These are phyloP conservation scores for Mycosarcoma maydis DNA, from an alignment of 1,284 basidiomycete genomes.

Conservation along the genomic window DNA sequence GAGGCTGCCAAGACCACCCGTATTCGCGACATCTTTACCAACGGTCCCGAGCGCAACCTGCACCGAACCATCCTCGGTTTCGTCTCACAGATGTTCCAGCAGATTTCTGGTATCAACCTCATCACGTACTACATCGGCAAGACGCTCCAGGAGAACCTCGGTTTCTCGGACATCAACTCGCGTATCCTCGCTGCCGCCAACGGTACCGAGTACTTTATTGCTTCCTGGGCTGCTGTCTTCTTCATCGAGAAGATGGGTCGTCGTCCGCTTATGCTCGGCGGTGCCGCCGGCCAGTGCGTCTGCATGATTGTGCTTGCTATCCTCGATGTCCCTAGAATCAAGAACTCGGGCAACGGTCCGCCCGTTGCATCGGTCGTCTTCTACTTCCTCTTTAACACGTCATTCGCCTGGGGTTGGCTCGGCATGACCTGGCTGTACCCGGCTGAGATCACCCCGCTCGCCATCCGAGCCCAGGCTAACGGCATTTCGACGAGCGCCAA, in stretches of 20 bases:
- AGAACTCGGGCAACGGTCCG: slow-evolving; percentile 27
- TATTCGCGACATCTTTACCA: slow-evolving; percentile 58
- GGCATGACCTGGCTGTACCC: slow-evolving; percentile 67
- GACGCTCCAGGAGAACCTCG: slow-evolving; percentile 59
- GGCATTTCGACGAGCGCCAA: slow-evolving; percentile 61
- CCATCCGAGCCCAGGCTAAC: slow-evolving; percentile 61
- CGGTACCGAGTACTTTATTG: slow-evolving; percentile 65
- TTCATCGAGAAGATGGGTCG: slow-evolving; percentile 61
- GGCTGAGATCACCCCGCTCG: slow-evolving; percentile 63
- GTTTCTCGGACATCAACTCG: slow-evolving; percentile 52
- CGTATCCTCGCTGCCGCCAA: slow-evolving; percentile 63
- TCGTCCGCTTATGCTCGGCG: slow-evolving; percentile 61
- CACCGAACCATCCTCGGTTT: slow-evolving; percentile 62
- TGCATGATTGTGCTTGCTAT: slow-evolving; percentile 58
- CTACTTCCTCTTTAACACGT: slow-evolving; percentile 64
- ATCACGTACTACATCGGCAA: slow-evolving; percentile 66
- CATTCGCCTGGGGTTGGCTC: slow-evolving; percentile 65
- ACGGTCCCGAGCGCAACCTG: slow-evolving; percentile 64
- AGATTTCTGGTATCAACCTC: slow-evolving; percentile 63
- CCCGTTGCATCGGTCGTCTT: slow-evolving; percentile 55
- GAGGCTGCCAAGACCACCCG: slow-evolving; percentile 31
- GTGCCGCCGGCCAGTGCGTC: slow-evolving; percentile 54
- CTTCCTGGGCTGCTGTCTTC: slow-evolving; percentile 62
- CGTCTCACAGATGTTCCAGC: slow-evolving; percentile 65
- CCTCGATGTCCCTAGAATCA: slow-evolving; percentile 26